Conservation (phyloP, 2,329 filamentous ascomycete species). For the Trematosphaeria pertusa region DNA sequence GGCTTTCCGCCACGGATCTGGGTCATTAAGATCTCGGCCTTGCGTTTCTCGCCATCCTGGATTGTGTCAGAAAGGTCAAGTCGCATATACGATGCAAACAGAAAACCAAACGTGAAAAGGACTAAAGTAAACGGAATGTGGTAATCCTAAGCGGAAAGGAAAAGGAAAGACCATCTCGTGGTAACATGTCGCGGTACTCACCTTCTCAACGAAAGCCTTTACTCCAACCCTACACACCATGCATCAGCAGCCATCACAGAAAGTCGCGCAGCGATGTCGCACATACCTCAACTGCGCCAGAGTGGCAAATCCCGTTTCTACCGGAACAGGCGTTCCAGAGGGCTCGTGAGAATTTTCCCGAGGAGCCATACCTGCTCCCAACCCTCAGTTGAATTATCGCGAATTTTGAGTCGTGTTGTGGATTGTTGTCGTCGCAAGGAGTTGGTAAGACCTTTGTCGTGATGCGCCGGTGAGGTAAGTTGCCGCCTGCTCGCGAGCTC, state of each 20-base stretch:
- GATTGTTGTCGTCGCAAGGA: conserved; percentile 39
- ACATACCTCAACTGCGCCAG: conserved; percentile 80
- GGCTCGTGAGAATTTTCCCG: conserved; percentile 62
- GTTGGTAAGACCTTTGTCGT: conserved; percentile 32
- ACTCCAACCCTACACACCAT: conserved; percentile 64
- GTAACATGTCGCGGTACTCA: conserved; percentile 45
- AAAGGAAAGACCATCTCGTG: no score
- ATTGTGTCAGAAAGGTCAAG: no score
- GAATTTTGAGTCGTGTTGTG: conserved; percentile 33
- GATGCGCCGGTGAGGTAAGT: conserved; percentile 22
- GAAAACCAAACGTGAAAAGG: no score
- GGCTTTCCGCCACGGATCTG: conserved; percentile 86
- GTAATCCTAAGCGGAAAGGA: no score
- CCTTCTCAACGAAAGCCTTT: conserved; percentile 74
- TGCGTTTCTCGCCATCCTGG: conserved; percentile 80
- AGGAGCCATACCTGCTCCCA: conserved; percentile 57
- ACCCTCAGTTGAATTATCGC: conserved; percentile 14
- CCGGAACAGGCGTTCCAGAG: conserved; percentile 62
- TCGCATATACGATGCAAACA: no score
- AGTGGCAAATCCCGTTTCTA: conserved; percentile 83
- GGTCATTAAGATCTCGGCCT: conserved; percentile 96
- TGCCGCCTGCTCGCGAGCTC: conserved; percentile 24
- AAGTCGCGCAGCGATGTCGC: conserved; percentile 33
- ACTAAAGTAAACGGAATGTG: no score
- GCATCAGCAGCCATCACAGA: conserved; percentile 37